Conservation (phyloP, 202 grass and related monocot genomes). For the Setaria viridis region DNA sequence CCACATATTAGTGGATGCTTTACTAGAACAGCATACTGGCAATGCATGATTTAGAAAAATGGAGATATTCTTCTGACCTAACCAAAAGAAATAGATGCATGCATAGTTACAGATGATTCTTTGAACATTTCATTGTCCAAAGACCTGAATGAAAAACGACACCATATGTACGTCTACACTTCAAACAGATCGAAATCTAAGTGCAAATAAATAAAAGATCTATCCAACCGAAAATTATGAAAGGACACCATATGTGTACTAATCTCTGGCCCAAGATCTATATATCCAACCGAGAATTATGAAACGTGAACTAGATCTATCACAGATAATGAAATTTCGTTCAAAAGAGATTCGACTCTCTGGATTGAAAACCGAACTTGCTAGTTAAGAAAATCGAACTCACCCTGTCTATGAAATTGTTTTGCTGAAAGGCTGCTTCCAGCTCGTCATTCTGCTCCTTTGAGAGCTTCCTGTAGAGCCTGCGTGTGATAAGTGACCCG, state of each 20-base stretch:
- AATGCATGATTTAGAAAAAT: neutral
- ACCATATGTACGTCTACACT: neutral
- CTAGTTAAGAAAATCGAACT: neutral
- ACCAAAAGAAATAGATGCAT: neutral
- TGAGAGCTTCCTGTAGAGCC: slow-evolving; percentile 46
- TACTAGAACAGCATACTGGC: neutral
- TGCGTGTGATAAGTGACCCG: neutral
- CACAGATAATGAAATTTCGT: neutral
- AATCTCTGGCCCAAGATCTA: too few relatives aligned
- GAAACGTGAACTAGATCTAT: neutral
- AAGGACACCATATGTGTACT: neutral
- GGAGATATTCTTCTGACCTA: neutral
- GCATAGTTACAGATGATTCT: neutral
- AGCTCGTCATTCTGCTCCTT: slow-evolving; percentile 55
- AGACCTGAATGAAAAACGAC: neutral
- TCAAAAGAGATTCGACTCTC: neutral
- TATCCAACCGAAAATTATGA: neutral
- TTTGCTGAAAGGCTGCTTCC: slow-evolving; percentile 63
- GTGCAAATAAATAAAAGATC: neutral
- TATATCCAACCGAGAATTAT: too few relatives aligned
- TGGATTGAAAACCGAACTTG: neutral
- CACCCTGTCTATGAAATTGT: slow-evolving; percentile 26
- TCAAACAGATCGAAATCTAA: too few relatives aligned
- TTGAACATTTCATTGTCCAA: neutral
- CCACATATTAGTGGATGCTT: neutral